Evolutionary conservation across 2,329 filamentous ascomycete species (phyloP).

Genomic region (Fusarium sterilihyphosum): DNA sequence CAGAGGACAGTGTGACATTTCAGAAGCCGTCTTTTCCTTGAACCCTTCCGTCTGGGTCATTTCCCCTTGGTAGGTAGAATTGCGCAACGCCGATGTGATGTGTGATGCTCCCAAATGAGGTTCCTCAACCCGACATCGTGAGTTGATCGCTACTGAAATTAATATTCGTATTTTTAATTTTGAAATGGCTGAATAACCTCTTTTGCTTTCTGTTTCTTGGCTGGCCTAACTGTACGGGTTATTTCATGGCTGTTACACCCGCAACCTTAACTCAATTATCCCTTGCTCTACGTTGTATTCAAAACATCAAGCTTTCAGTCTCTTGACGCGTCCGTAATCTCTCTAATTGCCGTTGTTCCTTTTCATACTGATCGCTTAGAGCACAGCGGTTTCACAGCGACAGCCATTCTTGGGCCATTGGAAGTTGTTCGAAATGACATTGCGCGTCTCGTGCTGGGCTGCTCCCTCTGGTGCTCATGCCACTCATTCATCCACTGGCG

Average conservation of each 20-base stretch:
- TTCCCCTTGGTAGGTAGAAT: not conserved
- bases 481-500: constrained; percentile 14
- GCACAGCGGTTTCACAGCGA: not conserved
- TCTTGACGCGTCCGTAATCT: not conserved
- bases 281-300: not conserved
- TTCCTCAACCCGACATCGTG: not conserved
- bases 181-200: not conserved
- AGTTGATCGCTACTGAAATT: not conserved
- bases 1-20: constrained; percentile 20
- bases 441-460: not conserved
- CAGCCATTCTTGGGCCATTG: not conserved
- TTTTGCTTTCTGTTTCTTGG: not conserved
- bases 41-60: not conserved
- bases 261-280: constrained; percentile 18
- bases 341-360: not conserved
- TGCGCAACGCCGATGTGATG: not conserved
- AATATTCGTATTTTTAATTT: not conserved
- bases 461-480: not conserved
- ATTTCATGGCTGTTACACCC: not conserved
- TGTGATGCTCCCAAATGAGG: not conserved
- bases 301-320: constrained; percentile 7
- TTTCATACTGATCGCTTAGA: not conserved
- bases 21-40: not conserved
- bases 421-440: not conserved
- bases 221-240: not conserved